A percentile compares a stretch with the other conserved stretches of the same genome.
Evolutionary conservation across 352 stramenopile species (phyloP).

Genomic region (Globisporangium paddicum): DNA sequence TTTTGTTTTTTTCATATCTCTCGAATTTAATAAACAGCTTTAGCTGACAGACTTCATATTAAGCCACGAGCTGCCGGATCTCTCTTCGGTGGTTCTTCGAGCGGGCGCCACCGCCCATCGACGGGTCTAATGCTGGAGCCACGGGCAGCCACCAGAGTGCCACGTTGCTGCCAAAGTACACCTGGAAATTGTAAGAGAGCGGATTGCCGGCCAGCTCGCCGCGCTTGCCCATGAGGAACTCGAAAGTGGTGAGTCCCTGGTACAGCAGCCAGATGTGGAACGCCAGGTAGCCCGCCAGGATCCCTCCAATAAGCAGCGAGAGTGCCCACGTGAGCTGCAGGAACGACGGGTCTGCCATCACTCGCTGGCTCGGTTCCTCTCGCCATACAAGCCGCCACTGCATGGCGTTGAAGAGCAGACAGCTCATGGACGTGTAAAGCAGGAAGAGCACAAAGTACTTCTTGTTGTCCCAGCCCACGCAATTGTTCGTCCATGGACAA

Average conservation of each 20-base stretch:
- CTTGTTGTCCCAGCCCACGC: conserved; percentile 82
- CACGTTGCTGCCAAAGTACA: conserved; percentile 62
- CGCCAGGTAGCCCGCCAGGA: conserved; percentile 62
- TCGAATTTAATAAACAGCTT: neutral
- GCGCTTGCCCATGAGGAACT: conserved; percentile 49
- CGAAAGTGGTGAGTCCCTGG: conserved; percentile 66
- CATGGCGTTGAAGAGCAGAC: conserved; percentile 51
- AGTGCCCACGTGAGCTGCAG: conserved; percentile 49
- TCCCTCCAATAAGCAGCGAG: conserved; percentile 40
- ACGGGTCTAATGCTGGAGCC: conserved; percentile 28
- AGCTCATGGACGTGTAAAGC: conserved; percentile 67
- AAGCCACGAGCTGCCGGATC: conserved; percentile 35
- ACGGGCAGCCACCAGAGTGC: conserved; percentile 59
- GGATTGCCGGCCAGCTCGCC: conserved; percentile 45
- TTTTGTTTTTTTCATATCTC: neutral
- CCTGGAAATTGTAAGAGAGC: conserved; percentile 42
- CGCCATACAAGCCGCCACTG: conserved; percentile 22
- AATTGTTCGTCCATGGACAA: conserved; percentile 84
- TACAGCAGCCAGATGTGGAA: conserved; percentile 76
- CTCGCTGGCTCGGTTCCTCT: neutral
- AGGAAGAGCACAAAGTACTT: conserved; percentile 83
- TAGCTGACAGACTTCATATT: neutral
- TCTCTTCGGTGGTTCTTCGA: conserved; percentile 19
- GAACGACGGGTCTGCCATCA: conserved; percentile 18
- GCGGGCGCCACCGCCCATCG: conserved; percentile 17